Evolutionary conservation across 176 grass and related monocot genomes (phyloP).

Genomic region (Carex parvula): DNA sequence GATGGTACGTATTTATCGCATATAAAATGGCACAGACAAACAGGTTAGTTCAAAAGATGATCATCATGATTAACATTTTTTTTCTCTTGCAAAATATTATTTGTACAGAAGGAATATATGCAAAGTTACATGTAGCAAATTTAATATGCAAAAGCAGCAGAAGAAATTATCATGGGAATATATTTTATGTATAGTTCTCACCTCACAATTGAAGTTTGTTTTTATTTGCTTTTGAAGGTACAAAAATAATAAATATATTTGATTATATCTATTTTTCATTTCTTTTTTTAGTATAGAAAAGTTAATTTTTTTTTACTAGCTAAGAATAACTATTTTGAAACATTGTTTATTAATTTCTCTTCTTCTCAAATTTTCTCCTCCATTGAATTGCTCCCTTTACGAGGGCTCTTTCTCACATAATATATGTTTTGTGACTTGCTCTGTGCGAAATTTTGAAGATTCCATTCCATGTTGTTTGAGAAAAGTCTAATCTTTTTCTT

Average conservation of each 20-base stretch:
- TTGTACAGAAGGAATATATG: not conserved
- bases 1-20: not conserved
- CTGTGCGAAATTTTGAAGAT: not conserved
- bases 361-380: not conserved
- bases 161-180: not conserved
- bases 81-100: not conserved
- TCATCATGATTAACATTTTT: not conserved
- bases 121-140: slow-evolving; percentile 9
- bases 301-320: too few species aligned
- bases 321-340: not conserved
- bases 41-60: not conserved
- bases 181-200: not conserved
- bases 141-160: slow-evolving; percentile 1
- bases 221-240: not conserved
- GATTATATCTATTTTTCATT: not conserved
- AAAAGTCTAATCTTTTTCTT: too few species aligned
- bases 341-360: not conserved
- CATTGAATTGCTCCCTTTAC: not conserved
- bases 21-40: too few species aligned
- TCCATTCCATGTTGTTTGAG: not conserved
- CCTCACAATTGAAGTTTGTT: not conserved
- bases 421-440: not conserved
- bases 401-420: not conserved
- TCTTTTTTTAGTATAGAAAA: not conserved
- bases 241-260: not conserved